phyloP scores from a whole-genome alignment of 2,329 filamentous ascomycete genomes.

The Coniochaeta hoffmannii region DNA sequence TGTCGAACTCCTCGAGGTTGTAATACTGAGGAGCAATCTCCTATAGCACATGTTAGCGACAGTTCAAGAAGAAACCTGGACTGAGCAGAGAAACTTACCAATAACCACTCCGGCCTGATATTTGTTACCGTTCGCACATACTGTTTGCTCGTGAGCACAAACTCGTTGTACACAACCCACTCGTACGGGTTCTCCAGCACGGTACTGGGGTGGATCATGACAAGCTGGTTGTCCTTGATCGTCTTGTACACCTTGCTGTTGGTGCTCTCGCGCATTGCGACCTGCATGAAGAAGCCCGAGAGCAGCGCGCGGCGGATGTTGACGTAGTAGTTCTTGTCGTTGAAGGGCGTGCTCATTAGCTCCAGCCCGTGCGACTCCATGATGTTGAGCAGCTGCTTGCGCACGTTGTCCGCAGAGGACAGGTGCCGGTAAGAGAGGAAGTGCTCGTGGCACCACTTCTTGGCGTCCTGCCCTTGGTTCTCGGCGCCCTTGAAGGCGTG shows the following conservation, averaged over 20 bases:
- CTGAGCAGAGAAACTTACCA: slow-evolving; percentile 49
- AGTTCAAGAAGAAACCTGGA: not conserved
- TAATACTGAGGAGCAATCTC: slow-evolving; percentile 95
- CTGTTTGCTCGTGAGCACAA: slow-evolving; percentile 95
- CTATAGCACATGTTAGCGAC: slow-evolving; percentile 37
- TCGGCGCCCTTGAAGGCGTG: slow-evolving; percentile 84
- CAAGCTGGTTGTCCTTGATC: slow-evolving; percentile 92
- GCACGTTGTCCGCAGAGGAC: slow-evolving; percentile 89
- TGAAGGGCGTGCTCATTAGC: slow-evolving; percentile 80
- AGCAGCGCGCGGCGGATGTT: slow-evolving; percentile 93
- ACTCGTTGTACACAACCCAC: slow-evolving; percentile 98
- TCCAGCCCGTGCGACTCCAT: slow-evolving; percentile 91
- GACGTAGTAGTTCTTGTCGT: slow-evolving; percentile 95
- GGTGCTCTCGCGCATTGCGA: slow-evolving; percentile 83
- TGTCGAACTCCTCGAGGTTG: slow-evolving; percentile 72
- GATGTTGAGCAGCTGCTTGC: slow-evolving; percentile 83
- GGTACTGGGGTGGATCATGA: slow-evolving; percentile 88
- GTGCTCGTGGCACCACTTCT: slow-evolving; percentile 95
- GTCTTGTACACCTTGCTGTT: slow-evolving; percentile 84
- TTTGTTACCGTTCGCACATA: slow-evolving; percentile 92
- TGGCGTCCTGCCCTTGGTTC: slow-evolving; percentile 60
- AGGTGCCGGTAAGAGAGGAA: slow-evolving; percentile 86
- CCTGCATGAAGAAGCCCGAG: slow-evolving; percentile 98
- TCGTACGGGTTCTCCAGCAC: slow-evolving; percentile 83
- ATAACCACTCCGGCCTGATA: slow-evolving; percentile 87